A percentile compares a stretch with the other conserved stretches of the same genome.
phyloP scores from a whole-genome alignment of 169 alveolate genomes.

The Babesia ovata region DNA sequence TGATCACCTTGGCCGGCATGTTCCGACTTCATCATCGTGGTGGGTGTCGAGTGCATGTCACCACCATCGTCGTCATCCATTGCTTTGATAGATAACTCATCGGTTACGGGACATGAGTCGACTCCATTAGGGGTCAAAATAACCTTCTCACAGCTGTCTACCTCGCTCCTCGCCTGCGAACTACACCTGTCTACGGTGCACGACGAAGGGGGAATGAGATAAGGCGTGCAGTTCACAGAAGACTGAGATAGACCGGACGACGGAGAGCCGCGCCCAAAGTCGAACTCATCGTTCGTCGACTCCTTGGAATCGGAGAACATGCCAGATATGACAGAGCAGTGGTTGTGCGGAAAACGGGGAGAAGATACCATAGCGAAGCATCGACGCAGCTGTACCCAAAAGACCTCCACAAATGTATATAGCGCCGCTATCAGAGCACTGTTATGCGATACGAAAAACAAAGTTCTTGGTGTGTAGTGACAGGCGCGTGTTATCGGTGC shows the following conservation, averaged over 20 bases:
- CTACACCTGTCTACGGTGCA: neutral
- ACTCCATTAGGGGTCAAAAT: no score
- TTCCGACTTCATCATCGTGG: no score
- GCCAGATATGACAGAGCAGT: conserved; percentile 1
- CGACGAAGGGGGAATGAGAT: conserved; percentile 8
- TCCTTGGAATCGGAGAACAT: conserved; percentile 18
- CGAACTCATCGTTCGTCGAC: conserved; percentile 20
- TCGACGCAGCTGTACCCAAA: neutral
- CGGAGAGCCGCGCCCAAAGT: neutral
- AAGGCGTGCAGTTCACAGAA: conserved; percentile 26
- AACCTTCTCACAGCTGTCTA: neutral
- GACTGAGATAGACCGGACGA: conserved; percentile 6
- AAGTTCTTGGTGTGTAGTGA: neutral
- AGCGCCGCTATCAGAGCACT: neutral
- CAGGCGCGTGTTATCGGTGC: neutral
- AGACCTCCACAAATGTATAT: neutral
- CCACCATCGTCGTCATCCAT: no score
- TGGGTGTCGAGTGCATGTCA: no score
- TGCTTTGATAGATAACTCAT: no score
- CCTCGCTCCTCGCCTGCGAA: neutral
- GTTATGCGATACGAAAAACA: no score
- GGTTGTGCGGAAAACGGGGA: neutral
- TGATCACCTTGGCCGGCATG: neutral
- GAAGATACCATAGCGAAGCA: conserved; percentile 18
- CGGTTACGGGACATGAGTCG: no score